phyloP scores from a whole-genome alignment of 441 rosid species.

The Isatis lusitanica region DNA sequence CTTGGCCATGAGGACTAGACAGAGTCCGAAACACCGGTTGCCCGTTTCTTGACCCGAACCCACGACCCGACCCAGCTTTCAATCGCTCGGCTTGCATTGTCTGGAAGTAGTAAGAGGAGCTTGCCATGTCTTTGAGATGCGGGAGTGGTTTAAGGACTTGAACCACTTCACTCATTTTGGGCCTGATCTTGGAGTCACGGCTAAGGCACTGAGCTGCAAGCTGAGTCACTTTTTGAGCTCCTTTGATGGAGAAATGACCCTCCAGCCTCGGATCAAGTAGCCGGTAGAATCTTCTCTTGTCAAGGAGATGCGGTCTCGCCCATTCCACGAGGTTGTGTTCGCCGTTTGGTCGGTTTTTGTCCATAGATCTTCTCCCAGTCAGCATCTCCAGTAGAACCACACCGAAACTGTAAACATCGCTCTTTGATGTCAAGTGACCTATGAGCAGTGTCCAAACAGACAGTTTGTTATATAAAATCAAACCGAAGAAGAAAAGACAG shows the following conservation, averaged over 20 bases:
- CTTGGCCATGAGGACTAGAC: conserved; percentile 72
- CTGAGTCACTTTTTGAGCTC: conserved; percentile 62
- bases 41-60: conserved; percentile 63
- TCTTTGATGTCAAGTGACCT: conserved; percentile 76
- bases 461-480: not conserved
- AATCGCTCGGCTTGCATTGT: conserved; percentile 56
- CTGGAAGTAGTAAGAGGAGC: conserved; percentile 66
- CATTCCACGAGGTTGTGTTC: conserved; percentile 73
- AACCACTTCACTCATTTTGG: conserved; percentile 66
- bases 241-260: conserved; percentile 69
- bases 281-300: conserved; percentile 57
- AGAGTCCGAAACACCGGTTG: conserved; percentile 60
- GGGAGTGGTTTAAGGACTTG: conserved; percentile 59
- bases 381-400: conserved; percentile 76
- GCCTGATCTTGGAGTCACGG: conserved; percentile 67
- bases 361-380: conserved; percentile 73
- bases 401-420: conserved; percentile 73
- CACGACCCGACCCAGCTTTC: conserved; percentile 53
- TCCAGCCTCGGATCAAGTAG: conserved; percentile 70
- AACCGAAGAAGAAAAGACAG: not conserved
- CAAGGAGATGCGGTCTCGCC: conserved; percentile 71
- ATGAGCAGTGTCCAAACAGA: not conserved
- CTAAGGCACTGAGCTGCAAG: conserved; percentile 65
- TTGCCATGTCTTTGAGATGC: conserved; percentile 70
- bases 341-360: conserved; percentile 68